Base-by-base conservation (phyloP, 805 yeast species). In the Cyberlindnera americana region DNA sequence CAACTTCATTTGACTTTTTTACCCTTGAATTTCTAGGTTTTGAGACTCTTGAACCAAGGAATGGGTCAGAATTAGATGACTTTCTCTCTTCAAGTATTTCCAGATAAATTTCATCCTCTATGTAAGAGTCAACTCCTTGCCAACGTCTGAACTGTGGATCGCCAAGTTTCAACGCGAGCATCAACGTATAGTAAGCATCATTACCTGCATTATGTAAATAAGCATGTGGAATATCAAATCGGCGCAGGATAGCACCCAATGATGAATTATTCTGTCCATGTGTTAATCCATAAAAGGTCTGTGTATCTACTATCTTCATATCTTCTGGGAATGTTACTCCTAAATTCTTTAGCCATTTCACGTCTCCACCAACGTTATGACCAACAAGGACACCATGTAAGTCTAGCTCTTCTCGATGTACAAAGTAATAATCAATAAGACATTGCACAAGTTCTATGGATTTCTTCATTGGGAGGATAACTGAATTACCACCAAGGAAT, bases 161-260 rank as follows among this genome's bases (percentile, higher is more conserved):
- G 36, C 77, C 65, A 41, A 77, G 52, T 25, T 68, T 66, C 51
- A 79, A 45, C 9, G 74, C 69, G n/a, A 74, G 63, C 22, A 73
- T 40, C 33, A 81, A 56, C 0, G 89, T 82, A 47, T 69, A 79
- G 50, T 78, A 76, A 6, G 86, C 77, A 56, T 82, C 90, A 52
- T 82, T 82, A 3, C 81, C 85, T 2, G 84, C 89, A 54, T 82
- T 82, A 55, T 82, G 89, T 33, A 82, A 60, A 47, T 66, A 69
- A 1, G 78, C 70, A 52, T 77, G 78, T 1, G 85, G 83, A 6
- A 82, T 66, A 19, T 64, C 62, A 35, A 76, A 59, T 34, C 67
- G 53, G 29, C 73, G 57, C 14, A 81, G 60, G 0, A 75, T 56
- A 16, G 68, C 70, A 13, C 74, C 67, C 31, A 82, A 54, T 3